Percentiles rank a stretch among this genome's conserved stretches.
Evolutionary conservation across 2,329 filamentous ascomycete species (phyloP).

Genomic region (Penicillium frequentans): DNA sequence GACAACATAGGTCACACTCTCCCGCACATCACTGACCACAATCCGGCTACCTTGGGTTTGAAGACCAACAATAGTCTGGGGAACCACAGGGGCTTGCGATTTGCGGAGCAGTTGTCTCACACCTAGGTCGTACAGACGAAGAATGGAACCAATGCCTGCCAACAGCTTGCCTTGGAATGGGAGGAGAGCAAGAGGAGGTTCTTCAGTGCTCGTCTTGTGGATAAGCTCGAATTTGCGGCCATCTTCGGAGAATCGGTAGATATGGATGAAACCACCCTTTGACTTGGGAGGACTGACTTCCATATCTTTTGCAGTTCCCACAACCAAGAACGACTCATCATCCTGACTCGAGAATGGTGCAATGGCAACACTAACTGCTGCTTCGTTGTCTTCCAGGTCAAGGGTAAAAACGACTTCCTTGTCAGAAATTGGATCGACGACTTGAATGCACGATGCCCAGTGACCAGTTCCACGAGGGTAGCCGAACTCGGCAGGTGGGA

Average conservation of each 20-base stretch:
- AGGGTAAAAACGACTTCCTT: constrained; percentile 75
- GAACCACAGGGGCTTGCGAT: constrained; percentile 74
- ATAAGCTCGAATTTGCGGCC: constrained; percentile 91
- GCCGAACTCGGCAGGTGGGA: constrained; percentile 82
- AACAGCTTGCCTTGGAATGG: constrained; percentile 87
- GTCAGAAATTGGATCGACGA: constrained; percentile 77
- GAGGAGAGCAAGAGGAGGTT: constrained; percentile 86
- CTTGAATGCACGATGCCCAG: constrained; percentile 94
- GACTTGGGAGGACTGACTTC: constrained; percentile 73
- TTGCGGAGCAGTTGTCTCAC: constrained; percentile 92
- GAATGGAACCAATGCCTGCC: constrained; percentile 77
- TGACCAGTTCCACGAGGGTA: constrained; percentile 79
- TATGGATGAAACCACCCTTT: constrained; percentile 80
- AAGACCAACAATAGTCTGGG: constrained; percentile 82
- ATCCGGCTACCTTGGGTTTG: constrained; percentile 91
- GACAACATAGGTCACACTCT: constrained; percentile 87
- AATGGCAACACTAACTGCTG: constrained; percentile 79
- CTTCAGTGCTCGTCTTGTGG: constrained; percentile 91
- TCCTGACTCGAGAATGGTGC: constrained; percentile 87
- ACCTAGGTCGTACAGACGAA: constrained; percentile 90
- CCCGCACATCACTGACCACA: constrained; percentile 86
- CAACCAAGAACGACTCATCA: constrained; percentile 85
- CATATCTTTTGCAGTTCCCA: constrained; percentile 92
- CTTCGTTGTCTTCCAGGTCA: constrained; percentile 85
- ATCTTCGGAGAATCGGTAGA: constrained; percentile 84